Percentiles rank a stretch among this genome's conserved stretches.
Conservation (phyloP, 2,329 filamentous ascomycete genomes). For the Aschersonia sp. region DNA sequence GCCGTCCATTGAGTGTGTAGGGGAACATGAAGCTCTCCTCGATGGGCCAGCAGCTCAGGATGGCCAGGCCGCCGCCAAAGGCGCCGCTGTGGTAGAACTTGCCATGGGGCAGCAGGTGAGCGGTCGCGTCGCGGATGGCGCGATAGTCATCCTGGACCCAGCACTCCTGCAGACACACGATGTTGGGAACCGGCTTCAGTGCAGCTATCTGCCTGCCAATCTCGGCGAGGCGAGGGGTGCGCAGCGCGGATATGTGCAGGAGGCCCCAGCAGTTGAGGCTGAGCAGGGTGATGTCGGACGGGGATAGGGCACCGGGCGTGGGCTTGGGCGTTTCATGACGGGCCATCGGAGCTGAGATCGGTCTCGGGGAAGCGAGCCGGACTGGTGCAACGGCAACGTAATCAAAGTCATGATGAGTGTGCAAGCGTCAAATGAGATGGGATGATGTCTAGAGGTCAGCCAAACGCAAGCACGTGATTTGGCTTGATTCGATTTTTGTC, state of each 20-base stretch:
- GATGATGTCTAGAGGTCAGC: too few relatives aligned
- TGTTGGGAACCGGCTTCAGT: constrained; percentile 55
- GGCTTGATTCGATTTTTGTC: too few relatives aligned
- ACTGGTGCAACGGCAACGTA: too few relatives aligned
- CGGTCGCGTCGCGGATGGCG: constrained; percentile 59
- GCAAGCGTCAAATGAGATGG: too few relatives aligned
- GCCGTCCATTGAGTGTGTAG: constrained; percentile 86
- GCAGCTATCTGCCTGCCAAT: constrained; percentile 70
- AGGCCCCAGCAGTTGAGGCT: constrained; percentile 97
- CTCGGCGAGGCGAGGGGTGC: constrained; percentile 62
- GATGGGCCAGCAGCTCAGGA: constrained; percentile 85
- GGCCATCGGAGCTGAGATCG: too few relatives aligned
- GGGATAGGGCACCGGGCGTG: too few relatives aligned
- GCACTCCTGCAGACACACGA: constrained; percentile 91
- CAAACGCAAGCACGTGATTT: too few relatives aligned
- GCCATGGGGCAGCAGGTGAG: constrained; percentile 65
- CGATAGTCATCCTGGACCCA: constrained; percentile 80
- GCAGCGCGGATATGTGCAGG: constrained; percentile 68
- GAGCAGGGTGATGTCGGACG: constrained; percentile 55
- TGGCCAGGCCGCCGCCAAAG: constrained; percentile 79
- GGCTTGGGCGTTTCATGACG: too few relatives aligned
- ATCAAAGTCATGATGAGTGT: too few relatives aligned
- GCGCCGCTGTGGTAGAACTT: constrained; percentile 89
- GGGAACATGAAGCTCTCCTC: constrained; percentile 73
- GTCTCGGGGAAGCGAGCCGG: too few relatives aligned